phyloP scores from a whole-genome alignment of 1,284 basidiomycete species.

The Tremellales sp. region DNA sequence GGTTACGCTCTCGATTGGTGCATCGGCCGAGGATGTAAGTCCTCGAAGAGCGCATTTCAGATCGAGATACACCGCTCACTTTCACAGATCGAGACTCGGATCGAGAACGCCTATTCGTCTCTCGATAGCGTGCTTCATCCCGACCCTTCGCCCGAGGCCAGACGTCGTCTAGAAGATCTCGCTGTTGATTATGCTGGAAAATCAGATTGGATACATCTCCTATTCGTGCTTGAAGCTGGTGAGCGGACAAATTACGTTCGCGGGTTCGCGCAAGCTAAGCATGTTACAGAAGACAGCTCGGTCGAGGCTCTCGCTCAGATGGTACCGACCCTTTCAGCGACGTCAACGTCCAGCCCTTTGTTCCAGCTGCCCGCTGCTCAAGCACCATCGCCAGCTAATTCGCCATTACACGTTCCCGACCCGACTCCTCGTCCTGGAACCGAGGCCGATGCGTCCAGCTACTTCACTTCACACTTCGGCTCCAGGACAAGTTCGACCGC shows the following conservation, averaged over 20 bases:
- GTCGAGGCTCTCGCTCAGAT: no score
- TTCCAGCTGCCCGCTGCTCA: no score
- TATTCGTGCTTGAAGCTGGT: conserved; percentile 14
- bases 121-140: conserved; percentile 31
- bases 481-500: conserved; percentile 4
- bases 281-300: no score
- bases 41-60: not conserved
- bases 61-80: not conserved
- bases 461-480: conserved; percentile 7
- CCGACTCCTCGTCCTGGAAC: conserved; percentile 9
- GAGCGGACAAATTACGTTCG: no score
- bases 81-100: conserved; percentile 13
- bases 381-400: no score
- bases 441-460: conserved; percentile 5
- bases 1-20: not conserved
- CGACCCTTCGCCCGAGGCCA: conserved; percentile 10
- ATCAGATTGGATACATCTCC: conserved; percentile 27
- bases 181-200: conserved; percentile 16
- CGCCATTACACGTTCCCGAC: conserved; percentile 2
- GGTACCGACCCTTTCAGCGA: no score
- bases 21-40: not conserved
- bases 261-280: no score
- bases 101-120: conserved; percentile 17
- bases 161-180: conserved; percentile 19
- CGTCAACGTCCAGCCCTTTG: no score